Conservation (phyloP, 2,329 filamentous ascomycete genomes). For the Nemania sp. region DNA sequence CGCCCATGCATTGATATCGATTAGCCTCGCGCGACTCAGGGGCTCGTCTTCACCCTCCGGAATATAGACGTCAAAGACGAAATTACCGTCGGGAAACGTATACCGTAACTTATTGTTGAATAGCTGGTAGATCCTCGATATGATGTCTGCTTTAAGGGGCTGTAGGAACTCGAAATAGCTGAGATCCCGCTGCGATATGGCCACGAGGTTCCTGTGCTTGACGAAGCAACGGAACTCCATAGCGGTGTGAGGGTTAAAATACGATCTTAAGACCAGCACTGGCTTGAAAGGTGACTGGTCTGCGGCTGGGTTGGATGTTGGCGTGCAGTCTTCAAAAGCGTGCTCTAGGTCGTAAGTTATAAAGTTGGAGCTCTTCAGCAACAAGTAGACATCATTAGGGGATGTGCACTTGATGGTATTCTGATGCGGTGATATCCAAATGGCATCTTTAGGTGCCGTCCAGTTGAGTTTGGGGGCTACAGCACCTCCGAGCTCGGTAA, state of each 20-base stretch:
- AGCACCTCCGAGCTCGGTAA: conserved; percentile 83
- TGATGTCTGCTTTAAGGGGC: conserved; percentile 72
- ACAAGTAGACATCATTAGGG: conserved; percentile 91
- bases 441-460: conserved; percentile 96
- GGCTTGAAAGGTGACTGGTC: conserved; percentile 69
- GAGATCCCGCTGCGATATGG: conserved; percentile 87
- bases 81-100: conserved; percentile 85
- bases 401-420: conserved; percentile 93
- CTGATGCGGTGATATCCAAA: conserved; percentile 84
- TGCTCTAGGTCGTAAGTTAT: conserved; percentile 94
- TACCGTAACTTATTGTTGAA: conserved; percentile 79
- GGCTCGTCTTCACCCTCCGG: conserved; percentile 71
- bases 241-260: conserved; percentile 87
- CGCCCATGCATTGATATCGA: conserved; percentile 97
- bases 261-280: conserved; percentile 86
- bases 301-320: conserved; percentile 52
- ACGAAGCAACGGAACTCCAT: conserved; percentile 98
- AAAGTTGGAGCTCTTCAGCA: conserved; percentile 95
- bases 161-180: conserved; percentile 89
- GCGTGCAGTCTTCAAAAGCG: conserved; percentile 82
- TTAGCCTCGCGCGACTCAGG: conserved; percentile 81
- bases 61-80: conserved; percentile 93
- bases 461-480: conserved; percentile 96
- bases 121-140: conserved; percentile 77
- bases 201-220: conserved; percentile 81